phyloP scores from a whole-genome alignment of 108 stramenopile genomes.

The Nannochloropsis salina region DNA sequence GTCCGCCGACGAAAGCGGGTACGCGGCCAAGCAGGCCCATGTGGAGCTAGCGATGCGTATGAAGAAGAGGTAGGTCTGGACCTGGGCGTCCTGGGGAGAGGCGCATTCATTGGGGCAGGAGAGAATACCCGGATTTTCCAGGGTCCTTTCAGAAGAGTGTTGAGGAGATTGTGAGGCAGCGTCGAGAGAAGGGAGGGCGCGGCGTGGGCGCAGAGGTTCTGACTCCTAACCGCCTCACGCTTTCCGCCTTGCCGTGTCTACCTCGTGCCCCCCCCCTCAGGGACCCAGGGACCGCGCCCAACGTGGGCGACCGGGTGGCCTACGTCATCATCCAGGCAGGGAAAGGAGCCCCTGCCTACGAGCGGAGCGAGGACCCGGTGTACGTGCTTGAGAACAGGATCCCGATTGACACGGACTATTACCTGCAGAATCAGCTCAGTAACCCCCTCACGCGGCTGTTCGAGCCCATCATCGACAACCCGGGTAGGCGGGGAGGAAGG shows the following conservation, averaged over 20 bases:
- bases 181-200: too few species aligned
- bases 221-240: background rate
- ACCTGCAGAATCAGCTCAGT: conserved; percentile 88
- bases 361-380: conserved; percentile 95
- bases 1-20: conserved; percentile 88
- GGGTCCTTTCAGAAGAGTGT: too few species aligned
- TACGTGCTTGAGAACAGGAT: conserved; percentile 93
- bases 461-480: conserved; percentile 92
- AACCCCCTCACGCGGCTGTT: conserved; percentile 94
- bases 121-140: too few species aligned
- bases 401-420: conserved; percentile 91
- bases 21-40: conserved; percentile 91
- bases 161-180: too few species aligned
- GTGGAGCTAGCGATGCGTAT: conserved; percentile 97
- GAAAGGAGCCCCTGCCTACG: conserved; percentile 85
- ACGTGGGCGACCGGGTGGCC: conserved; percentile 99
- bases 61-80: conserved; percentile 64
- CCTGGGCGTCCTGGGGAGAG: too few species aligned
- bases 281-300: conserved; percentile 92
- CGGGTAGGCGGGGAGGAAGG: conserved; percentile 27
- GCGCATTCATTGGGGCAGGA: too few species aligned
- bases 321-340: conserved; percentile 91
- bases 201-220: background rate
- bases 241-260: background rate
- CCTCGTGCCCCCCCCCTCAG: background rate